Conservation (phyloP, 352 stramenopile genomes). For the Phytophthora citrophthora region DNA sequence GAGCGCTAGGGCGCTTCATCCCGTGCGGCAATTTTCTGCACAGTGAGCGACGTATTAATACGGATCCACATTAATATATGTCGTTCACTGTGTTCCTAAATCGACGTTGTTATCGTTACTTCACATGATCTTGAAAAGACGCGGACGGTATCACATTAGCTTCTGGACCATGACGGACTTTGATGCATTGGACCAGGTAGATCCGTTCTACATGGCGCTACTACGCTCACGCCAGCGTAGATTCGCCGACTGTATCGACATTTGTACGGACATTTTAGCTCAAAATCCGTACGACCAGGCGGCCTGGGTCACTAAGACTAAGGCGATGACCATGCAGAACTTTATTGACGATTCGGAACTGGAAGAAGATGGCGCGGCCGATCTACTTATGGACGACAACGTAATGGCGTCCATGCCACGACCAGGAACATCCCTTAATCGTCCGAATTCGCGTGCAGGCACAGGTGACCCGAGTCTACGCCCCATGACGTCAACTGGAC, state of each 20-base stretch:
- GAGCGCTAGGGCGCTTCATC: too few species aligned
- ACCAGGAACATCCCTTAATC: conserved; percentile 90
- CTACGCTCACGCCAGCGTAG: conserved; percentile 77
- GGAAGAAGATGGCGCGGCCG: conserved; percentile 90
- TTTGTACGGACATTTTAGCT: conserved; percentile 85
- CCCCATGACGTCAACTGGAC: conserved; percentile 84
- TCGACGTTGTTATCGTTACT: conserved; percentile 5
- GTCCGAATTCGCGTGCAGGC: conserved; percentile 65
- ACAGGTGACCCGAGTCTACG: conserved; percentile 74
- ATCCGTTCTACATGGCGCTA: conserved; percentile 90
- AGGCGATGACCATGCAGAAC: conserved; percentile 87
- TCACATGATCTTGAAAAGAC: conserved; percentile 13
- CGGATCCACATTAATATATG: too few species aligned
- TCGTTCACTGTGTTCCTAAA: too few species aligned
- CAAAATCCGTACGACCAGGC: conserved; percentile 90
- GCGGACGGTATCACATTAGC: conserved; percentile 3
- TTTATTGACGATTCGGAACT: conserved; percentile 94
- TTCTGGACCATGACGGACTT: conserved; percentile 22
- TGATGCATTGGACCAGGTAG: conserved; percentile 72
- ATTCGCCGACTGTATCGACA: conserved; percentile 81
- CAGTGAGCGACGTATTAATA: too few species aligned
- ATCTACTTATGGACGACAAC: conserved; percentile 94
- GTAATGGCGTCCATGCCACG: conserved; percentile 88
- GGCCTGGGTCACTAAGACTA: conserved; percentile 92
- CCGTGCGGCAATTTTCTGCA: too few species aligned